Evolutionary conservation across 2,329 filamentous ascomycete genomes (phyloP).

Genomic region (Penicillium decumbens): DNA sequence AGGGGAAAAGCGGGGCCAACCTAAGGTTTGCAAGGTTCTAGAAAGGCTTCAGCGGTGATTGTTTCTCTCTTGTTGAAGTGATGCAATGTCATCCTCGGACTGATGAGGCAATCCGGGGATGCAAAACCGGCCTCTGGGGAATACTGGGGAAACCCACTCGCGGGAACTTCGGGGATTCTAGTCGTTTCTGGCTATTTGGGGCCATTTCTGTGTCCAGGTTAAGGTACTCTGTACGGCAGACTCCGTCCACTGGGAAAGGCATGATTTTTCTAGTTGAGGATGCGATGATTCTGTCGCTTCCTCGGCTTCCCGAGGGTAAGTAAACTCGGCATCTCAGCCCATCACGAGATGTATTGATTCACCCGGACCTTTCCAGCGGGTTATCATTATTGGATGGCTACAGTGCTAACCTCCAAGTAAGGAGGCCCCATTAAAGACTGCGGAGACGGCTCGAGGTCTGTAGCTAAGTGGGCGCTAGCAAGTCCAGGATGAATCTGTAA

Average conservation of each 20-base stretch:
- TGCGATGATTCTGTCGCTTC: background rate
- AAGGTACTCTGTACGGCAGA: background rate
- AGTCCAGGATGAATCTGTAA: background rate
- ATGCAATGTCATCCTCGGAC: background rate
- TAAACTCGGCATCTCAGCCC: slow-evolving; percentile 9
- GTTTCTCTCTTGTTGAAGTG: slow-evolving; percentile 13
- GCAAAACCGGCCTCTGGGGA: slow-evolving; percentile 2
- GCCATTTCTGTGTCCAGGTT: background rate
- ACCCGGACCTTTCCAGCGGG: slow-evolving; percentile 3
- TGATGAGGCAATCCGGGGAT: too few species aligned
- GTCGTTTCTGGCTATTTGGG: background rate
- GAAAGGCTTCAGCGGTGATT: slow-evolving; percentile 10
- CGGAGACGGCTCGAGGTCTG: slow-evolving; percentile 4
- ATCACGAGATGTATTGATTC: background rate
- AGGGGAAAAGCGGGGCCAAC: slow-evolving; percentile 1
- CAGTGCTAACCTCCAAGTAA: background rate
- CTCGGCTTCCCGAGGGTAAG: slow-evolving; percentile 13
- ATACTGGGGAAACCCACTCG: background rate
- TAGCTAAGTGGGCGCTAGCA: background rate
- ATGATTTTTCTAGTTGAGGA: background rate
- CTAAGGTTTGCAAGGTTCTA: background rate
- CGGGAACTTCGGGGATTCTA: background rate
- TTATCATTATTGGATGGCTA: slow-evolving; percentile 5
- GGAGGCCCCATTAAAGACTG: slow-evolving; percentile 8
- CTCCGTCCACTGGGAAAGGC: background rate